phyloP scores from a whole-genome alignment of 2,329 filamentous ascomycete species.

The Cladosporium cucumerinum region DNA sequence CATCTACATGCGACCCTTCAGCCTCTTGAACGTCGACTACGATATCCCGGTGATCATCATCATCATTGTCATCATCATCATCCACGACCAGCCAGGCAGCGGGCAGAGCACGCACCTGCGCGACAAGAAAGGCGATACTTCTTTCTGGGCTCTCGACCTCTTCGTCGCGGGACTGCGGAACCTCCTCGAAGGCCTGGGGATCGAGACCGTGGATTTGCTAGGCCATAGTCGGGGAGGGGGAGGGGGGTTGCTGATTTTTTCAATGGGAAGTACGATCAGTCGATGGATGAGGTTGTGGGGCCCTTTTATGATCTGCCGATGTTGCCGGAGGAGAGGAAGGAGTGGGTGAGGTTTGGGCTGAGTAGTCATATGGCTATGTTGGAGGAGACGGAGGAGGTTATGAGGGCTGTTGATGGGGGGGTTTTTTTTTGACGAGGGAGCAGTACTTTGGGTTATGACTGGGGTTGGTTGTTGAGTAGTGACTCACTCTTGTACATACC shows the following conservation, averaged over 20 bases:
- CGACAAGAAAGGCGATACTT: constrained; percentile 43
- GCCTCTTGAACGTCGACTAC: constrained; percentile 35
- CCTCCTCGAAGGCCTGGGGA: constrained; percentile 48
- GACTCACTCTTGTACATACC: neutral
- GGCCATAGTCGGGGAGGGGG: constrained; percentile 56
- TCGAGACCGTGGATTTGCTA: constrained; percentile 44
- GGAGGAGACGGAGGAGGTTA: constrained; percentile 37
- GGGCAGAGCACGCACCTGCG: constrained; percentile 49
- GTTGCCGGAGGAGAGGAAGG: constrained; percentile 31
- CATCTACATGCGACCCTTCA: constrained; percentile 38
- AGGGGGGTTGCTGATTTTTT: constrained; percentile 38
- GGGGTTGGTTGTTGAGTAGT: neutral
- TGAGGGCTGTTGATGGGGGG: neutral
- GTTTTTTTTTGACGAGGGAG: neutral
- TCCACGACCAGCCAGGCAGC: constrained; percentile 55
- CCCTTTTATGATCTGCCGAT: constrained; percentile 37
- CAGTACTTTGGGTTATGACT: neutral
- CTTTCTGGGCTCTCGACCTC: constrained; percentile 49
- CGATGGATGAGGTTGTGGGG: constrained; percentile 34
- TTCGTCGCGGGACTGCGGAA: constrained; percentile 34
- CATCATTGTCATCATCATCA: no score
- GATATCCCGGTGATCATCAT: constrained; percentile 48
- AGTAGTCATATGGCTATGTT: constrained; percentile 37
- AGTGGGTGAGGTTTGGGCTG: constrained; percentile 39
- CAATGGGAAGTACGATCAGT: constrained; percentile 44